These are phyloP conservation scores for Pinus taeda DNA, from an alignment of 75 land plant species.

Conservation along the genomic window DNA sequence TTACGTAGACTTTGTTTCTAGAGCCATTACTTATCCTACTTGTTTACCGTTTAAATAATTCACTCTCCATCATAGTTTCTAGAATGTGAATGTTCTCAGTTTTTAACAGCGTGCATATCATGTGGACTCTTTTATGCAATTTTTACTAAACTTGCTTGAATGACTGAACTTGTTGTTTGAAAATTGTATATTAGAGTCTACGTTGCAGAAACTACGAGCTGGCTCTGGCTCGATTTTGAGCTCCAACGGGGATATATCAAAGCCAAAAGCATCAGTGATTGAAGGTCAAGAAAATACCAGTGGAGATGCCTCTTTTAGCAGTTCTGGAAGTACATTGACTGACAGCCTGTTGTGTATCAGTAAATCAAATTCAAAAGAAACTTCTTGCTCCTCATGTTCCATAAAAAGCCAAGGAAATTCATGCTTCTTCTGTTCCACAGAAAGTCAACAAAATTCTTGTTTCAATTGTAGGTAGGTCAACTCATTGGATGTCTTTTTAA, in stretches of 20 bases:
- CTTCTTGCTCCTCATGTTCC: background rate
- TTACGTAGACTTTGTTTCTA: too few species aligned
- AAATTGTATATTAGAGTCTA: background rate
- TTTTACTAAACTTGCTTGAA: too few species aligned
- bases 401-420: background rate
- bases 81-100: too few species aligned
- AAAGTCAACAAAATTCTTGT: constrained; percentile 2
- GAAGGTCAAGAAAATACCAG: background rate
- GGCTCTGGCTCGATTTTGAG: background rate
- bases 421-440: background rate
- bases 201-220: background rate
- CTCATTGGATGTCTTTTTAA: background rate
- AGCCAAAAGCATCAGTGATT: too few species aligned
- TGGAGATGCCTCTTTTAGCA: background rate
- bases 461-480: constrained; percentile 3
- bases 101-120: too few species aligned
- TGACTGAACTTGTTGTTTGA: too few species aligned
- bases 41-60: too few species aligned
- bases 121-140: too few species aligned
- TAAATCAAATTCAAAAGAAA: constrained; percentile 4
- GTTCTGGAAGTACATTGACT: background rate
- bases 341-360: background rate
- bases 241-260: background rate
- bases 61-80: too few species aligned
- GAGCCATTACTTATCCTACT: too few species aligned